A percentile compares a stretch with the other conserved stretches of the same genome.
Evolutionary conservation across 305 asterid genomes (phyloP).

Genomic region (Stenogyne calaminthoides): DNA sequence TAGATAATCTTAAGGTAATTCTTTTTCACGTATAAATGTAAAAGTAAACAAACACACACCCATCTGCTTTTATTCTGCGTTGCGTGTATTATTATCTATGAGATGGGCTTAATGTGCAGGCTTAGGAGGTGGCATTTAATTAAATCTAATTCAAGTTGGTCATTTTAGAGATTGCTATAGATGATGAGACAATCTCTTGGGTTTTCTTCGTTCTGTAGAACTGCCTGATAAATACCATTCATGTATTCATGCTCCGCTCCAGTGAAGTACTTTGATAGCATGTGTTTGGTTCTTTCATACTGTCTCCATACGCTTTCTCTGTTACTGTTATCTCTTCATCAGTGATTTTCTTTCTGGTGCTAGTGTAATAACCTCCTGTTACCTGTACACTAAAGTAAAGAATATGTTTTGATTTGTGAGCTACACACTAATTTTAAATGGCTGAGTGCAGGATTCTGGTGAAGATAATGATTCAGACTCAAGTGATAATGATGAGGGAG

Average conservation of each 20-base stretch:
- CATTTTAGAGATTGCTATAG: neutral
- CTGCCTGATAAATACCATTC: conserved; percentile 12
- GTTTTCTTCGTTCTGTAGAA: neutral
- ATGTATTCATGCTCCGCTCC: conserved; percentile 7
- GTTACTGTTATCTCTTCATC: conserved; percentile 5
- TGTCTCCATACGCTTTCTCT: neutral
- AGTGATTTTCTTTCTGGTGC: conserved; percentile 18
- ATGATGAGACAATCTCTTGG: neutral
- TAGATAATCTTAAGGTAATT: conserved; percentile 53
- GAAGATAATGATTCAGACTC: conserved; percentile 52
- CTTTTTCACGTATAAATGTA: neutral
- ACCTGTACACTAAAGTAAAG: neutral
- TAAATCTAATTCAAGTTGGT: neutral
- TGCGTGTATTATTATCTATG: conserved; percentile 25
- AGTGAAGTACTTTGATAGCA: neutral
- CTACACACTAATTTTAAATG: conserved; percentile 8
- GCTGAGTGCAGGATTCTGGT: conserved; percentile 58
- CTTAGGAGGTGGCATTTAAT: neutral
- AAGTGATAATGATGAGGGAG: conserved; percentile 41
- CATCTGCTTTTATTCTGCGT: neutral
- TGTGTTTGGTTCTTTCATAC: neutral
- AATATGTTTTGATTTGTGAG: conserved; percentile 2
- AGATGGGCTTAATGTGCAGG: conserved; percentile 11
- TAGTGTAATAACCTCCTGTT: conserved; percentile 13
- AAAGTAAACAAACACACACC: neutral